These are phyloP conservation scores for Grigorovia jiainica DNA, from an alignment of 805 yeast species.

Conservation along the genomic window DNA sequence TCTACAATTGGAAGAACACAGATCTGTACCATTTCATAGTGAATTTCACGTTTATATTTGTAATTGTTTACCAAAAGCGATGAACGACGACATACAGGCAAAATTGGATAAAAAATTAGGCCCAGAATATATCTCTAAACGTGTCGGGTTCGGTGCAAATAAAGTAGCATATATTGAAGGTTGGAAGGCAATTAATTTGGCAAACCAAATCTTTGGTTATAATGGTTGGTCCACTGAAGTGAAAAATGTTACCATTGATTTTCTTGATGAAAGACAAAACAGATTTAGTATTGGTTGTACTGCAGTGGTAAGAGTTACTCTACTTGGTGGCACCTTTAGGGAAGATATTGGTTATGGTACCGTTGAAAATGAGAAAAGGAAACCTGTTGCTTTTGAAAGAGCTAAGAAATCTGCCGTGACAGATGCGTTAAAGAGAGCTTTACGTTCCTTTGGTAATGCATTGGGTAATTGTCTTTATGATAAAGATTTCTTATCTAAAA, in stretches of 20 bases:
- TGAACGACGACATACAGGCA: conserved; percentile 27
- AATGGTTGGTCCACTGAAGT: conserved; percentile 78
- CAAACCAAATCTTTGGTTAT: conserved; percentile 75
- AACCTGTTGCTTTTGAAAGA: conserved; percentile 72
- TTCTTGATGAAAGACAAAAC: conserved; percentile 53
- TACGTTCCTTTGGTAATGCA: conserved; percentile 75
- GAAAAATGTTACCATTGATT: conserved; percentile 56
- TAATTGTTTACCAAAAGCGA: too few relatives aligned
- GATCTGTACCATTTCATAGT: too few relatives aligned
- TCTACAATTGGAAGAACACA: too few relatives aligned
- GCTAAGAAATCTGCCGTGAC: conserved; percentile 79
- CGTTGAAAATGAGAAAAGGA: conserved; percentile 61
- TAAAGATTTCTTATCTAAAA: conserved; percentile 46
- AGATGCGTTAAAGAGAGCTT: conserved; percentile 70
- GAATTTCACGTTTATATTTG: too few relatives aligned
- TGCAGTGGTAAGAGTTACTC: conserved; percentile 60
- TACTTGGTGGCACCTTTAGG: conserved; percentile 68
- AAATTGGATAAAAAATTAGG: conserved; percentile 45
- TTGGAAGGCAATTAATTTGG: conserved; percentile 71
- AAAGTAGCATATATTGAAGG: conserved; percentile 72
- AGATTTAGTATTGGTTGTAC: conserved; percentile 58
- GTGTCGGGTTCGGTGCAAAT: conserved; percentile 68
- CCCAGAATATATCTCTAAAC: conserved; percentile 65
- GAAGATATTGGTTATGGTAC: conserved; percentile 86
- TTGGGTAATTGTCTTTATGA: conserved; percentile 81